Percentiles rank a stretch among this genome's conserved stretches.
Conservation (phyloP, 768 basidiomycete genomes). For the Naganishia onofrii region DNA sequence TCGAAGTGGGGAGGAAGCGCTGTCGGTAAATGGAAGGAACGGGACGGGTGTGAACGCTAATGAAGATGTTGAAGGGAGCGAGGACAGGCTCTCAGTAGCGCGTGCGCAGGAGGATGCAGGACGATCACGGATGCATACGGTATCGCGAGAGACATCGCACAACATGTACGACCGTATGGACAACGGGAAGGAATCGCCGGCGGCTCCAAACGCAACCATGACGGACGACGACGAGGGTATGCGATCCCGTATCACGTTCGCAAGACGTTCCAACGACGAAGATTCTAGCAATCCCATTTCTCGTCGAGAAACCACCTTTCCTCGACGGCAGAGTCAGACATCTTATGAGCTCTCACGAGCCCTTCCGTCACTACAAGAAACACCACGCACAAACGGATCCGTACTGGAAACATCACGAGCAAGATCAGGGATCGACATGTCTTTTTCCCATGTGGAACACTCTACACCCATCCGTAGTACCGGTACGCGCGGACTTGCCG, state of each 20-base stretch:
- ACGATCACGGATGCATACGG: background rate
- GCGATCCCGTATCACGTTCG: background rate
- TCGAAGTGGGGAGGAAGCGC: background rate
- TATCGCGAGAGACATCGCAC: background rate
- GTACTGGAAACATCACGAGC: too few relatives aligned
- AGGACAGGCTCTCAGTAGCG: background rate
- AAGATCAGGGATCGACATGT: background rate
- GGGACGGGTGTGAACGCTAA: background rate
- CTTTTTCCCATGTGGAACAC: conserved; percentile 6
- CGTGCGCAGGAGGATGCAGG: background rate
- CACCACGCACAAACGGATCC: background rate
- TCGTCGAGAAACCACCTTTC: background rate
- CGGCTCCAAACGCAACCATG: background rate
- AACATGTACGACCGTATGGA: background rate
- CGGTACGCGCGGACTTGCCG: background rate
- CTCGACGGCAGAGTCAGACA: background rate
- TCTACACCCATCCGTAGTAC: background rate
- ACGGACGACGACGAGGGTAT: background rate
- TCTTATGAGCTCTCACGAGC: background rate
- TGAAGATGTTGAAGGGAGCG: background rate
- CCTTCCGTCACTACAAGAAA: background rate
- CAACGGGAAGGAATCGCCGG: background rate
- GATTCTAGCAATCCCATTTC: background rate
- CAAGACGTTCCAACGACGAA: background rate
- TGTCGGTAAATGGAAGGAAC: too few relatives aligned